Evolutionary conservation across 495 filamentous ascomycete genomes (phyloP), one percentile per base, ranked within the genome.

Genomic region (Pseudomonodictys pantanalensis): DNA sequence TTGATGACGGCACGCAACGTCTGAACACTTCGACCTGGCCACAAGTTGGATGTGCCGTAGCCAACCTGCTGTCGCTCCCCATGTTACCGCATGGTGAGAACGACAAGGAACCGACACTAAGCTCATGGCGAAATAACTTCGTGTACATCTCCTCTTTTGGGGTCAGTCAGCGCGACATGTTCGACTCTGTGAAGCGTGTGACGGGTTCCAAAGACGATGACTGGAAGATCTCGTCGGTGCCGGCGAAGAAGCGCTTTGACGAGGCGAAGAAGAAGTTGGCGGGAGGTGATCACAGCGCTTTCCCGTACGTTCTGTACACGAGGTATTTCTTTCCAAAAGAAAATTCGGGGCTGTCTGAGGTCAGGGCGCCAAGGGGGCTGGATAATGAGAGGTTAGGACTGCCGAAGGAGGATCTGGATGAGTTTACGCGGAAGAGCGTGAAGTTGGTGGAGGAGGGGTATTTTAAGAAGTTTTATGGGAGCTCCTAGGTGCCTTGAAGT

Each of bases 361-460:
- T 68, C 53, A 72, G 75, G 44, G 52, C 41, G 9, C 73, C 56
- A 38, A 54, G 56, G 1, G 75, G 74, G 0, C 50, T 79, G 57
- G 68, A 72, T 15, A 87, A 86, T 64, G 72, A 69, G 2, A 48
- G 75, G 39, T 69, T 88, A 25, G 82, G 77, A 0, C 64, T 87
- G 53, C 75, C 79, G n/a, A 69, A 74, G 62, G 85, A 87, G 71
- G 76, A 83, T 59, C 52, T 87, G 56, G 83, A 86, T 67, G 81
- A 81, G 60, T 66, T 65, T 7, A 84, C 81, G 0, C 74, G 69
- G 68, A 47, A 46, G 11, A 76, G 74, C 8, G 63, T 82, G 0
- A 38, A 61, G 22, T 5, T 58, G 23, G 39, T 41, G 2, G 44
- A 58, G 46, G 38, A 24, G 6, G 39, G 28, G 12, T 65, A 65